Evolutionary conservation across 768 basidiomycete species (phyloP), one percentile per base, ranked within the genome.

Genomic region (Calocybe gangraenosa): DNA sequence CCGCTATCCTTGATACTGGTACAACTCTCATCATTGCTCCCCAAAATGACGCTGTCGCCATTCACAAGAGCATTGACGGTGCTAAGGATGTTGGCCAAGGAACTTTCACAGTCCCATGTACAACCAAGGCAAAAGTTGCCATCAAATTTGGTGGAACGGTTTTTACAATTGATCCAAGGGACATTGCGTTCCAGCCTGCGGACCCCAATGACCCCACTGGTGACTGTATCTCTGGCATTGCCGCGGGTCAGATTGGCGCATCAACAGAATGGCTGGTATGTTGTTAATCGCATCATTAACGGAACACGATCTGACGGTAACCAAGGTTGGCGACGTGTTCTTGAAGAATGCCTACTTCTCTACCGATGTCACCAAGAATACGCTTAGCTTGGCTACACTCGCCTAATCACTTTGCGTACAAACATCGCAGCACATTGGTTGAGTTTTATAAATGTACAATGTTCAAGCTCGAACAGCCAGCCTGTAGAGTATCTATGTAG

Each of bases 301-400:
- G n/a, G n/a, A n/a, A n/a, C n/a, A n/a, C n/a, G n/a, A n/a, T n/a
- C n/a, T n/a, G n/a, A n/a, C n/a, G n/a, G n/a, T n/a, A n/a, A n/a
- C n/a, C n/a, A n/a, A 67, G 65, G 68, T 84, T 28, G 85, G 85
- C 21, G 87, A 84, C 52, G 81, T 81, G 19, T 87, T 87, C 70
- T 65, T 87, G 57, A 87, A 87, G 75, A 88, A 85, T 54, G 84
- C 73, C 0, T 86, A 85, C 59, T 82, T 83, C 60, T 83, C 82
- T 5, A 81, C 77, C 9, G 68, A 88, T 51, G 76, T 78, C 11
- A 60, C 49, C 9, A 71, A 73, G 53, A 83, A 86, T 58, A 66
- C 72, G 32, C 67, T 87, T 23, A 78, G 73, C 19, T 70, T 87
- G 48, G 83, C 82, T 18, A 71, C 76, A 55, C 68, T 79, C 42